These are phyloP conservation scores for Salix suchowensis DNA, from an alignment of 345 rosid species.

Conservation along the genomic window DNA sequence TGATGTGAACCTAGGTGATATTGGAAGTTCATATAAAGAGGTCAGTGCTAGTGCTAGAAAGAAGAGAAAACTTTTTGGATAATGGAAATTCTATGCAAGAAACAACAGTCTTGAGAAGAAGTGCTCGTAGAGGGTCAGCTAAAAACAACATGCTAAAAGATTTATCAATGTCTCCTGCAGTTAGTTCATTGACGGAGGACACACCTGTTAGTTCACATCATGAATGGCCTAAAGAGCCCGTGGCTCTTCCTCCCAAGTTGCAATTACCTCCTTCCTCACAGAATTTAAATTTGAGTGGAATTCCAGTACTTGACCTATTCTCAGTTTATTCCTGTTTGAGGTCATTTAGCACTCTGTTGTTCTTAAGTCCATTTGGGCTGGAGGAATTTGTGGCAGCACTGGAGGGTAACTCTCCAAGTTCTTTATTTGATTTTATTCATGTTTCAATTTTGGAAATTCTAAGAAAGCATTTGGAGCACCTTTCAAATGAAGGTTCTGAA, in stretches of 20 bases:
- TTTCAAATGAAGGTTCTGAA: constrained; percentile 66
- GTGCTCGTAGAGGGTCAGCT: constrained; percentile 63
- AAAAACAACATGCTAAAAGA: constrained; percentile 30
- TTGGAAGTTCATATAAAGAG: constrained; percentile 27
- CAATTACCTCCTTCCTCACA: constrained; percentile 71
- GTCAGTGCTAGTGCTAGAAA: constrained; percentile 41
- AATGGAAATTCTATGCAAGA: constrained; percentile 27
- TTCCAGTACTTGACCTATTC: constrained; percentile 57
- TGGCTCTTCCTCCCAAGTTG: constrained; percentile 52
- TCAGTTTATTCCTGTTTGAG: constrained; percentile 76
- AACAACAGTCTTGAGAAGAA: constrained; percentile 67
- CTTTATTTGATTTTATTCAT: constrained; percentile 77
- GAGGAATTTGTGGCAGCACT: constrained; percentile 75
- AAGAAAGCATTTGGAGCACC: constrained; percentile 69
- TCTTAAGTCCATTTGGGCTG: constrained; percentile 90
- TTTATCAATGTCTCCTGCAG: constrained; percentile 46
- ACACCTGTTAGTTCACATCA: constrained; percentile 22
- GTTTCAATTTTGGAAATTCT: constrained; percentile 70
- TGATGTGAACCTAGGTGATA: constrained; percentile 26
- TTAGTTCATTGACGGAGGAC: constrained; percentile 57
- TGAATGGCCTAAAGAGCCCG: constrained; percentile 36
- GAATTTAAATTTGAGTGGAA: constrained; percentile 56
- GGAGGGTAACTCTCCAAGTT: constrained; percentile 46
- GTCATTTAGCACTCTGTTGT: constrained; percentile 76
- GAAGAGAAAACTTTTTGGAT: constrained; percentile 41